Evolutionary conservation across 176 grass and related monocot genomes (phyloP).

Genomic region (Stipa capillata): DNA sequence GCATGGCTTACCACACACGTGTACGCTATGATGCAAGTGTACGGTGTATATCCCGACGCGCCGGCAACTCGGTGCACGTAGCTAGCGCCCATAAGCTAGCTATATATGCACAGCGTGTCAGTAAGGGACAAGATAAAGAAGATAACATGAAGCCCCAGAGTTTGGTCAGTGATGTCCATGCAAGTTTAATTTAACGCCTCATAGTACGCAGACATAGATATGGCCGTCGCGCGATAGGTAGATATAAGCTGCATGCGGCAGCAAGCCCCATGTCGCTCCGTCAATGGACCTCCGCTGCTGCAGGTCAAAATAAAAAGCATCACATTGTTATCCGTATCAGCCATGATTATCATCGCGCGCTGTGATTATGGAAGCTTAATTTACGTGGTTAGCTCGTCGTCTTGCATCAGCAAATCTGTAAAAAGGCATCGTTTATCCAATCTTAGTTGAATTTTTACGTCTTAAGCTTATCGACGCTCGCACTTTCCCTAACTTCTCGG

Average conservation of each 20-base stretch:
- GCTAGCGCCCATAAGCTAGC: not conserved
- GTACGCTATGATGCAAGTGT: not conserved
- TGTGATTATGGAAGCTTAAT: no score
- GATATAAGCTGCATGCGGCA: not conserved
- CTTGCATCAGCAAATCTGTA: not conserved
- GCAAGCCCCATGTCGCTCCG: not conserved
- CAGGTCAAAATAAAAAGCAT: not conserved
- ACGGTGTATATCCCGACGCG: not conserved
- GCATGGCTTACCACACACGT: not conserved
- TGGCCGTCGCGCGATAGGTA: no score
- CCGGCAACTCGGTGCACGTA: not conserved
- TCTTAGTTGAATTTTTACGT: not conserved
- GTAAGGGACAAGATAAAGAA: not conserved
- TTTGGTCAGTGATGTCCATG: not conserved
- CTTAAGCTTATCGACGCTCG: no score
- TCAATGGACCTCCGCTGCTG: not conserved
- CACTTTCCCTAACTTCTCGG: no score
- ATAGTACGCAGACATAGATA: no score
- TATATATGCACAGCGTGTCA: no score
- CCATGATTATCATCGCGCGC: not conserved
- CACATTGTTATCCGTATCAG: not conserved
- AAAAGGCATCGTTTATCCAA: not conserved
- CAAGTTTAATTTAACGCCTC: not conserved
- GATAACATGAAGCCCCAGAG: not conserved
- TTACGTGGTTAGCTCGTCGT: no score